Percentiles rank a stretch among this genome's conserved stretches.
These are phyloP conservation scores for Teunomyces tritomae DNA, from an alignment of 805 yeast species.

Conservation along the genomic window DNA sequence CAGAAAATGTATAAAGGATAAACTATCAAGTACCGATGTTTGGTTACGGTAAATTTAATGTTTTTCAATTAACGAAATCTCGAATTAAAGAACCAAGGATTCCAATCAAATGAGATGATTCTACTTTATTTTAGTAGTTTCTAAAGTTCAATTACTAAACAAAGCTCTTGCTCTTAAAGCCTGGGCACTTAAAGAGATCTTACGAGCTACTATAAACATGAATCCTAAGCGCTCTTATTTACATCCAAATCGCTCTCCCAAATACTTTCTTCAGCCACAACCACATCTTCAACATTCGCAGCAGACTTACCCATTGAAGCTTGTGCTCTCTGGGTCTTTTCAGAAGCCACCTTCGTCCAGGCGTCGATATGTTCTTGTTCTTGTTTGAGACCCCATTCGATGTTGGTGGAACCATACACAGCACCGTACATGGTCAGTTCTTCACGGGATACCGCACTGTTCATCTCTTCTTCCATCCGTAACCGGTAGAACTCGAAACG, in stretches of 20 bases:
- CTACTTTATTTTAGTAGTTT: too few relatives aligned
- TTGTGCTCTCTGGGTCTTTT: conserved; percentile 53
- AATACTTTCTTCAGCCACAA: conserved; percentile 19
- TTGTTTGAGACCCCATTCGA: conserved; percentile 64
- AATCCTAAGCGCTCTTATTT: neutral
- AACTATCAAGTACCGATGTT: neutral
- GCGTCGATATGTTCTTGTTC: conserved; percentile 70
- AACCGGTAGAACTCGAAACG: conserved; percentile 84
- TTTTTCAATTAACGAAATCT: neutral
- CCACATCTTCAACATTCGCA: conserved; percentile 11
- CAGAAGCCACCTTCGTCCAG: conserved; percentile 72
- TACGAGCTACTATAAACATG: too few relatives aligned
- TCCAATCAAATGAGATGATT: too few relatives aligned
- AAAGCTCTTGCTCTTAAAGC: too few relatives aligned
- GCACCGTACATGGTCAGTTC: conserved; percentile 87
- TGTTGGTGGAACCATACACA: conserved; percentile 55
- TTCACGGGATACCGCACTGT: conserved; percentile 66
- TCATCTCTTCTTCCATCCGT: conserved; percentile 83
- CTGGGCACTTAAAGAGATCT: too few relatives aligned
- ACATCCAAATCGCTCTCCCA: conserved; percentile 19
- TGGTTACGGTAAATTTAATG: neutral
- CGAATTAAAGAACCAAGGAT: too few relatives aligned
- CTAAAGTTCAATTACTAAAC: too few relatives aligned
- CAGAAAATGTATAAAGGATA: neutral
- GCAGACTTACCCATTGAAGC: conserved; percentile 37